Conservation (phyloP, 805 yeast genomes). For the Saturnispora ahearnii region DNA sequence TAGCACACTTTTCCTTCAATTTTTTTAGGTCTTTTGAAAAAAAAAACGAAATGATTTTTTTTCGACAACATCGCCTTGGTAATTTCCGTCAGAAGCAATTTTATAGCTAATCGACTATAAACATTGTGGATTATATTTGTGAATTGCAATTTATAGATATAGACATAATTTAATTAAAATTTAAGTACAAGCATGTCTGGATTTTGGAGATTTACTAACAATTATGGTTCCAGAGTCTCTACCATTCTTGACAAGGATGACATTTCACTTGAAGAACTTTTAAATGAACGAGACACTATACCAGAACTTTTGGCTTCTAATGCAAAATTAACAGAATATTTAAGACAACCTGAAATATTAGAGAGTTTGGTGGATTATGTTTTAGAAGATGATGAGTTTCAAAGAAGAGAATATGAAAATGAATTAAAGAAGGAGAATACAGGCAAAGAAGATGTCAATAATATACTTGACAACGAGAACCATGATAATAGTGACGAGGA, state of each 20-base stretch:
- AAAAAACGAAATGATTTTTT: background rate
- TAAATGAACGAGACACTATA: constrained; percentile 67
- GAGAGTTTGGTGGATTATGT: constrained; percentile 60
- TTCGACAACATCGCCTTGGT: background rate
- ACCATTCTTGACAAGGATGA: constrained; percentile 41
- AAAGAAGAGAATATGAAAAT: constrained; percentile 16
- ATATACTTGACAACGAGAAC: constrained; percentile 15
- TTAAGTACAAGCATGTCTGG: constrained; percentile 24
- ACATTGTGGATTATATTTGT: background rate
- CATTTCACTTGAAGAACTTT: constrained; percentile 44
- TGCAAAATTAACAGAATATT: constrained; percentile 64
- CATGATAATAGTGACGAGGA: background rate
- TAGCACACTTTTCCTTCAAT: background rate
- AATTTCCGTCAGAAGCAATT: background rate
- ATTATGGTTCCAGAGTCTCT: constrained; percentile 50
- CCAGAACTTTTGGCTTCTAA: constrained; percentile 68
- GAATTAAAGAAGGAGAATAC: constrained; percentile 4
- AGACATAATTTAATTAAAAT: background rate
- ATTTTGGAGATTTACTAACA: constrained; percentile 36
- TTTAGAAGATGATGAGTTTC: constrained; percentile 40
- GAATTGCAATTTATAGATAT: background rate
- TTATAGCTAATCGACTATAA: background rate
- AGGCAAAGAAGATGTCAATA: constrained; percentile 5
- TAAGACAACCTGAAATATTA: constrained; percentile 71
- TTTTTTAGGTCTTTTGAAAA: background rate